These are phyloP conservation scores for Tubosaeta sp. DNA, from an alignment of 768 basidiomycete genomes.

Conservation along the genomic window DNA sequence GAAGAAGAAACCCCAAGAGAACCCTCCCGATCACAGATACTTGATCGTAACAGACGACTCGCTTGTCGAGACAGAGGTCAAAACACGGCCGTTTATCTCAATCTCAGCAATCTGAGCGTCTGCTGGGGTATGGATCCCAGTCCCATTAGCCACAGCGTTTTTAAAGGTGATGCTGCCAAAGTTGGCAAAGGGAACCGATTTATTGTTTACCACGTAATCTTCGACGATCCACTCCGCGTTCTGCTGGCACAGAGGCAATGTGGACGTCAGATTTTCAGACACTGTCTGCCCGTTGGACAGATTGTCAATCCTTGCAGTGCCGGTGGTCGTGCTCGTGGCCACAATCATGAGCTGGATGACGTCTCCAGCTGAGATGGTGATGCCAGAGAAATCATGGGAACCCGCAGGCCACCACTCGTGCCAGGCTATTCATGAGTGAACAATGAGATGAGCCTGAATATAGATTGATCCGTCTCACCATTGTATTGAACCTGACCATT, in stretches of 20 bases:
- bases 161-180: background rate
- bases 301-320: conserved; percentile 1
- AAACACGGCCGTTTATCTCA: background rate
- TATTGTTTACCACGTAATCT: background rate
- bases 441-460: background rate
- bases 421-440: background rate
- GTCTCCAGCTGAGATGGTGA: background rate
- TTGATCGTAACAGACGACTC: background rate
- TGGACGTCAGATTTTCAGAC: background rate
- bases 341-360: background rate
- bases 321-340: background rate
- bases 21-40: background rate
- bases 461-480: background rate
- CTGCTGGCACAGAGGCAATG: background rate
- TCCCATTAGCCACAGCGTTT: background rate
- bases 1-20: too few relatives aligned
- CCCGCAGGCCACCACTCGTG: background rate
- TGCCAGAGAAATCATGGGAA: background rate
- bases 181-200: background rate
- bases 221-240: conserved; percentile 2
- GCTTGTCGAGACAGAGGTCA: background rate
- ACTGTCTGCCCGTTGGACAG: background rate
- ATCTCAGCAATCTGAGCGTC: background rate
- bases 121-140: background rate
- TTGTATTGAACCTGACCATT: background rate